Evolutionary conservation across 805 yeast genomes (phyloP).

Genomic region (Myxozyma monticola): DNA sequence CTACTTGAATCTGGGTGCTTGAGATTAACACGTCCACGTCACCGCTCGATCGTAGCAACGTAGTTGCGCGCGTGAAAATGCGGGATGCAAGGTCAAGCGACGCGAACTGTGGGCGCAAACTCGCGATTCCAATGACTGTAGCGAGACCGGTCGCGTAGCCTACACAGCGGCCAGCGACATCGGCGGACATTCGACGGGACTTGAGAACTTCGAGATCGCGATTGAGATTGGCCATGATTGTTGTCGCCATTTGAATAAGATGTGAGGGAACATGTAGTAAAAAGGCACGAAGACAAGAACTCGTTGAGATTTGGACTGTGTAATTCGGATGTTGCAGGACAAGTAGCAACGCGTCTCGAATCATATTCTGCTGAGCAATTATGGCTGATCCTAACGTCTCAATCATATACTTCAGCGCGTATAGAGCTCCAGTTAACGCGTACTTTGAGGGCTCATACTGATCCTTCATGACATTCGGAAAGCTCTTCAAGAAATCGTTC

Average conservation of each 20-base stretch:
- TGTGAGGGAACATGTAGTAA: constrained; percentile 32
- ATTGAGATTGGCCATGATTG: constrained; percentile 29
- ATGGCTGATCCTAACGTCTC: constrained; percentile 37
- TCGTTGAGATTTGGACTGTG: constrained; percentile 27
- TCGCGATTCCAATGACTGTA: constrained; percentile 34
- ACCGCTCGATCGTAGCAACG: constrained; percentile 43
- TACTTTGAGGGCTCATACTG: constrained; percentile 31
- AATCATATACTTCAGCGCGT: constrained; percentile 31
- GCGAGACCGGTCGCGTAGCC: constrained; percentile 39
- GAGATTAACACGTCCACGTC: constrained; percentile 36
- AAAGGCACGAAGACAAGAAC: constrained; percentile 28
- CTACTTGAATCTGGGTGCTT: constrained; percentile 47
- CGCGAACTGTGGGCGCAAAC: constrained; percentile 41
- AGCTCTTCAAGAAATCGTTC: constrained; percentile 32
- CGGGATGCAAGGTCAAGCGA: constrained; percentile 48
- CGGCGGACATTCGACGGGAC: constrained; percentile 21
- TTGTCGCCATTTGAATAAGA: constrained; percentile 29
- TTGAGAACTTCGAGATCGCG: constrained; percentile 31
- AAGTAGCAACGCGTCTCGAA: constrained; percentile 20
- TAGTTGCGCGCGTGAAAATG: constrained; percentile 47
- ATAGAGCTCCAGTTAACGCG: constrained; percentile 31
- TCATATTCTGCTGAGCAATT: constrained; percentile 25
- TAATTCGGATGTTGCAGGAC: constrained; percentile 29
- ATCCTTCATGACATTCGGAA: constrained; percentile 31
- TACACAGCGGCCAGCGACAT: constrained; percentile 26